Conservation (phyloP, 768 basidiomycete species). For the Agrocybe pediades region DNA sequence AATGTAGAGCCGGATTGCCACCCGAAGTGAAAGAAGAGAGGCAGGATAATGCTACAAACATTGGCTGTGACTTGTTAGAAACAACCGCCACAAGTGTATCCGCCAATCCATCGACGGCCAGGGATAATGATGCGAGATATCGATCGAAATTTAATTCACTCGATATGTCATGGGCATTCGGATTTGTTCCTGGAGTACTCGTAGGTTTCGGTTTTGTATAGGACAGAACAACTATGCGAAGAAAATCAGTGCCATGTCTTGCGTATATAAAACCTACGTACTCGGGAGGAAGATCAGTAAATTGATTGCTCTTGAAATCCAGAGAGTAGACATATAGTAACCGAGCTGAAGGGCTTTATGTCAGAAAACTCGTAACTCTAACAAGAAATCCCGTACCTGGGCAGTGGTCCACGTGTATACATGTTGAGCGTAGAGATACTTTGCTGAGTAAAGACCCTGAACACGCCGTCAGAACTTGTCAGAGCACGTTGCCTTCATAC, state of each 20-base stretch:
- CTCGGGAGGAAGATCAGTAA: conserved; percentile 70
- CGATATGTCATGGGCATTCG: conserved; percentile 47
- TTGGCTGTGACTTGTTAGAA: conserved; percentile 47
- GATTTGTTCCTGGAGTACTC: conserved; percentile 20
- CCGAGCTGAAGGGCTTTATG: conserved; percentile 46
- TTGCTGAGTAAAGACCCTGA: conserved; percentile 71
- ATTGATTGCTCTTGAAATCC: conserved; percentile 63
- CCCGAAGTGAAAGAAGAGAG: conserved; percentile 70
- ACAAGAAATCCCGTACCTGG: conserved; percentile 31
- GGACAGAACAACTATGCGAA: conserved; percentile 52
- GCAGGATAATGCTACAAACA: conserved; percentile 63
- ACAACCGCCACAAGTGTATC: conserved; percentile 60
- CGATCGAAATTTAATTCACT: conserved; percentile 72
- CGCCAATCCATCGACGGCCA: conserved; percentile 68
- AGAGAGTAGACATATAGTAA: conserved; percentile 74
- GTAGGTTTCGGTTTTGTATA: conserved; percentile 57
- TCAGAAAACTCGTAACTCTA: neutral
- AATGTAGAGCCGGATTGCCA: conserved; percentile 67
- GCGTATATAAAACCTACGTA: conserved; percentile 32
- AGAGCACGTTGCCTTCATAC: conserved; percentile 22
- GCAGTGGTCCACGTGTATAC: conserved; percentile 69
- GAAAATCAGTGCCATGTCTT: neutral
- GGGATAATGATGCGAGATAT: conserved; percentile 60
- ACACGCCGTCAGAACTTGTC: conserved; percentile 1
- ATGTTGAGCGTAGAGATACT: conserved; percentile 79